A percentile compares a stretch with the other conserved stretches of the same genome.
Conservation (phyloP, 345 rosid genomes). For the Ceriops decandra region DNA sequence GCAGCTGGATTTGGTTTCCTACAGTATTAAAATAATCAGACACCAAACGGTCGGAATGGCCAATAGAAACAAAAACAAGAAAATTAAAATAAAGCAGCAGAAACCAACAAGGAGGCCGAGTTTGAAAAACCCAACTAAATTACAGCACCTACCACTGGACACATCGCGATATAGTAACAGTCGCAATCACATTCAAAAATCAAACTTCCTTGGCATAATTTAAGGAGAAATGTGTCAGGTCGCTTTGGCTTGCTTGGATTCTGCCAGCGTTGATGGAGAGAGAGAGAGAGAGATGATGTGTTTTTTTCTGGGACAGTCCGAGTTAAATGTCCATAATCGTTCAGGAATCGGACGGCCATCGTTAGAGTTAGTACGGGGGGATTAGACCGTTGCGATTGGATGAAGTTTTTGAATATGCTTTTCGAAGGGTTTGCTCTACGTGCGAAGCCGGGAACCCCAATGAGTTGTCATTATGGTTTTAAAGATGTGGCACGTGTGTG, state of each 20-base stretch:
- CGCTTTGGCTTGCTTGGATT: conserved; percentile 30
- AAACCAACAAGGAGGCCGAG: conserved; percentile 1
- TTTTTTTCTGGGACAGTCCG: neutral
- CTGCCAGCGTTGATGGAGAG: conserved; percentile 5
- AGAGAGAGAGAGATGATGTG: neutral
- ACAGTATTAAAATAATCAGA: conserved; percentile 2
- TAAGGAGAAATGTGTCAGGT: conserved; percentile 38
- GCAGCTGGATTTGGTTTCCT: conserved; percentile 17
- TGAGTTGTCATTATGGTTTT: neutral
- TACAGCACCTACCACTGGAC: conserved; percentile 8
- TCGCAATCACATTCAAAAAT: conserved; percentile 41
- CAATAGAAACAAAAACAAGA: neutral
- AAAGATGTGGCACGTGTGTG: neutral
- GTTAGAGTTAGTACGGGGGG: conserved; percentile 4
- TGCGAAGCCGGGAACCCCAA: conserved; percentile 4
- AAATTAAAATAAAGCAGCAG: neutral
- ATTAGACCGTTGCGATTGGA: conserved; percentile 52
- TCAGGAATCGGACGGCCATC: conserved; percentile 38
- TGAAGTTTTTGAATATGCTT: conserved; percentile 36
- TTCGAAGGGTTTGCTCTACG: conserved; percentile 24
- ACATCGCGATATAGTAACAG: conserved; percentile 4
- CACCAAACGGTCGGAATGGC: conserved; percentile 31
- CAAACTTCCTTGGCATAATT: conserved; percentile 16
- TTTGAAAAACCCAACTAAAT: conserved; percentile 15
- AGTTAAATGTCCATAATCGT: conserved; percentile 22